Percentiles rank a stretch among this genome's conserved stretches.
Conservation (phyloP, 192 early-diverging fungal species). For the Mortierella claussenii region DNA sequence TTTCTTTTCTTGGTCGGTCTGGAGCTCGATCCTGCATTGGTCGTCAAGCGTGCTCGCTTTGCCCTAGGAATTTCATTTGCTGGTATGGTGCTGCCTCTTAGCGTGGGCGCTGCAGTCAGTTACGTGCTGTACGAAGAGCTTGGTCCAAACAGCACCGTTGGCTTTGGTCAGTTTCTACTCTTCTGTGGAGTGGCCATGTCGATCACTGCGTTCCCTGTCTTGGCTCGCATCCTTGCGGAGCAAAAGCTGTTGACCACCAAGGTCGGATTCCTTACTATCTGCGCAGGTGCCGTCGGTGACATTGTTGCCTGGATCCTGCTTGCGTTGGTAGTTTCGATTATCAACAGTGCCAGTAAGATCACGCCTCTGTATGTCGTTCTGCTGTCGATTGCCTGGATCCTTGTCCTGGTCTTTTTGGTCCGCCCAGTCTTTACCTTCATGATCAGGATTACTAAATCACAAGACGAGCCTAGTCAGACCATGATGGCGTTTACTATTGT, state of each 20-base stretch:
- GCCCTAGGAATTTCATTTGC: conserved; percentile 75
- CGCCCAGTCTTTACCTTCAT: conserved; percentile 71
- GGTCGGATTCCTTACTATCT: conserved; percentile 87
- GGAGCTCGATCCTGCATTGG: conserved; percentile 77
- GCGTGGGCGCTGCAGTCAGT: conserved; percentile 77
- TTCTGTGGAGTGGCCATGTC: conserved; percentile 93
- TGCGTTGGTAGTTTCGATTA: conserved; percentile 86
- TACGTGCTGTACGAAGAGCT: conserved; percentile 73
- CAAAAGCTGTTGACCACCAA: conserved; percentile 81
- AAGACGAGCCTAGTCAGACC: conserved; percentile 64
- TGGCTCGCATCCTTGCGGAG: conserved; percentile 94
- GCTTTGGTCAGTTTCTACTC: conserved; percentile 81
- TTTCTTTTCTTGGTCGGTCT: conserved; percentile 91
- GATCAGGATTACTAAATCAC: conserved; percentile 59
- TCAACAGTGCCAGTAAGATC: conserved; percentile 77
- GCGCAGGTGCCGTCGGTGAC: conserved; percentile 89
- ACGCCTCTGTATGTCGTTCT: conserved; percentile 88
- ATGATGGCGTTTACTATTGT: conserved; percentile 80
- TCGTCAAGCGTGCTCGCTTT: conserved; percentile 64
- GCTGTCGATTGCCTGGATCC: conserved; percentile 69
- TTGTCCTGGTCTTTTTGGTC: conserved; percentile 76
- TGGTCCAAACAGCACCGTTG: conserved; percentile 50
- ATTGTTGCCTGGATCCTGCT: conserved; percentile 85
- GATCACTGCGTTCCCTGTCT: conserved; percentile 95
- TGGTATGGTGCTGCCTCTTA: conserved; percentile 89